Evolutionary conservation across 2,329 filamentous ascomycete genomes (phyloP), one percentile per base, ranked within the genome.

Genomic region (Nectriaceae sp.): DNA sequence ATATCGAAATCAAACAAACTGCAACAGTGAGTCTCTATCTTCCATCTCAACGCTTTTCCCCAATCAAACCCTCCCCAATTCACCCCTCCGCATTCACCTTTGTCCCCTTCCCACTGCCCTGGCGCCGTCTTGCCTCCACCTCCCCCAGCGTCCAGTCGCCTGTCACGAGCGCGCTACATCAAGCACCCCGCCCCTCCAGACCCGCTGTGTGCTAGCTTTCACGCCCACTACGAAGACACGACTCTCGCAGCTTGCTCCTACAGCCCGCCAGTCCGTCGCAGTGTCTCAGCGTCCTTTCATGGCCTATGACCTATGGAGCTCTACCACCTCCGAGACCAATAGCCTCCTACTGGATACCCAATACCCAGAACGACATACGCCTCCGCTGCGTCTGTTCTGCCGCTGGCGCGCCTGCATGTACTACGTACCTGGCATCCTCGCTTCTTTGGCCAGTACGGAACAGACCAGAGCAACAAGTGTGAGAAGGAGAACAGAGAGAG

Each of bases 121-220:
- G 41, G 42, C 19, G 33, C 42, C 49, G 40, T 24, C 43, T 45
- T 53, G 26, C 42, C 40, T 43, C 49, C 13, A 35, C 41, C 40
- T 49, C 48, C 42, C 20, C 39, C 42, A 53, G 52, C 51, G 51
- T 60, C 57, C 53, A 54, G 49, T 61, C 46, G 47, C 55, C 56
- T 61, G 62, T 65, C 62, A 65, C 62, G 62, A 65, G 62, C 51
- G 55, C 64, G 56, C 61, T 62, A 61, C 62, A 62, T 63, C 46
- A 56, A 63, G 49, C 58, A 64, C 62, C 62, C 62, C 62, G 62
- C 62, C 60, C 33, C 57, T 57, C 49, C 39, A 60, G 62, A 64
- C 62, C 62, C 62, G 62, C 62, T 59, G 51, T 50, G 52, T 57
- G 52, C 60, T 58, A 63, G 60, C 61, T 57, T 62, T 53, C 49